Evolutionary conservation across 2,329 filamentous ascomycete genomes (phyloP), one percentile per base, ranked within the genome.

Genomic region (Neoarthrinium moseri): DNA sequence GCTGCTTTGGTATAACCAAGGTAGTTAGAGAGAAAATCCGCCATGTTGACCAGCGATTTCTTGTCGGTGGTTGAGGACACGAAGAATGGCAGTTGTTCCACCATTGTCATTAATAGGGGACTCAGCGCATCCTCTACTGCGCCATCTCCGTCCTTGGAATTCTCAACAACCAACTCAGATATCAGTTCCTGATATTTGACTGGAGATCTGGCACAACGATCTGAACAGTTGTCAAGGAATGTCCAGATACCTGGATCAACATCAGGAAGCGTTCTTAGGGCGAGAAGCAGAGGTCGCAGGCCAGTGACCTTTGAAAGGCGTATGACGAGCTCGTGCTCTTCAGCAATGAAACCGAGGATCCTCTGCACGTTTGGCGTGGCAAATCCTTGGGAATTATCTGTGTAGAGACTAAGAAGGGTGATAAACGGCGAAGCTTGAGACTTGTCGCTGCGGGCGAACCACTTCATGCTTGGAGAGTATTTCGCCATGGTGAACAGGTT

Each of bases 171-270:
- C 2, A 78, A 53, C 32, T 81, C 75, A 44, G 83, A 75, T 21
- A 89, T 65, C 58, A 83, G 72, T 50, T 94, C 87, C 22, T 94
- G 81, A 58, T 96, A 92, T 60, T 90, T 95, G 58, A 95, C 85
- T 0, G 90, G 87, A 20, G 86, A 85, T 3, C 71, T 83, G 13
- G 84, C 84, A 54, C 89, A 88, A 20, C 91, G 81, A 23, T 81
- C 82, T 43, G 89, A 74, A 63, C 89, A 95, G 51, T 95, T 91
- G 59, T 96, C 91, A 21, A 96, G 64, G 59, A 94, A 95, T 1
- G 72, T 64, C 68, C 87, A 87, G 1, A 91, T 57, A 5, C 57
- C 47, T 8, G 51, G 30, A 51, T 62, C 63, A 20, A 65, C 51
- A 13, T 51, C 51, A 30, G 51, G 52, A 11, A 62, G 35, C 4